Conservation (phyloP, 495 filamentous ascomycete species). For the Penicillium egyptiacum region DNA sequence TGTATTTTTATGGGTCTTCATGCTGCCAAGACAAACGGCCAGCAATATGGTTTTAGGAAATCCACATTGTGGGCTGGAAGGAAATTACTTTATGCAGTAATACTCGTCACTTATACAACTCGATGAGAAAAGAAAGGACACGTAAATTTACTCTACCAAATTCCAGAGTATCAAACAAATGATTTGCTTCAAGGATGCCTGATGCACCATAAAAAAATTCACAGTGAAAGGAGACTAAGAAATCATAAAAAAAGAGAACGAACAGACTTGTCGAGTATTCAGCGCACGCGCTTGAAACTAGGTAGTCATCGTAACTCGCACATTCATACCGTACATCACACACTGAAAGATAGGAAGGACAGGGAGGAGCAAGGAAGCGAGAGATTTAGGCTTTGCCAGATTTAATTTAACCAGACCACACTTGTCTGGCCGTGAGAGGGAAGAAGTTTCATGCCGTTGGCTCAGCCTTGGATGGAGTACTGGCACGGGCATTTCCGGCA, state of each 20-base stretch:
- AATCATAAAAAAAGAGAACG: slow-evolving; percentile 35
- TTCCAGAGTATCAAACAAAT: slow-evolving; percentile 10
- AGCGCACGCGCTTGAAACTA: slow-evolving; percentile 19
- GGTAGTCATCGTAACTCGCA: slow-evolving; percentile 17
- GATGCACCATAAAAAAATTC: slow-evolving; percentile 26
- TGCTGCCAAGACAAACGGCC: slow-evolving; percentile 14
- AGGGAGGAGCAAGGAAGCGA: slow-evolving; percentile 17
- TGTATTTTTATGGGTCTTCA: slow-evolving; percentile 6
- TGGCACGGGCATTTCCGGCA: slow-evolving; percentile 31
- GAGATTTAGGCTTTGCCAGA: neutral
- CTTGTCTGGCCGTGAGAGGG: neutral
- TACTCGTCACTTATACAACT: neutral
- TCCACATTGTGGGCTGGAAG: slow-evolving; percentile 12
- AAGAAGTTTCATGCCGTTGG: slow-evolving; percentile 30
- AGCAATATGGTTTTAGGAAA: slow-evolving; percentile 7
- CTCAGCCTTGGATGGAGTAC: slow-evolving; percentile 39
- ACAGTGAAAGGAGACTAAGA: slow-evolving; percentile 26
- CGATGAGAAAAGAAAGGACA: neutral
- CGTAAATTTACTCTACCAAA: slow-evolving; percentile 9
- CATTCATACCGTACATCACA: slow-evolving; percentile 36
- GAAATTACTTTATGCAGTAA: neutral
- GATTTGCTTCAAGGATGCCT: slow-evolving; percentile 20
- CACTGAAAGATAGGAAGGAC: slow-evolving; percentile 20
- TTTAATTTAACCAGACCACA: slow-evolving; percentile 6
- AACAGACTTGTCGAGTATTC: slow-evolving; percentile 21